Evolutionary conservation across 2,329 filamentous ascomycete species (phyloP).

Genomic region (Calcarisporium arbuscula): DNA sequence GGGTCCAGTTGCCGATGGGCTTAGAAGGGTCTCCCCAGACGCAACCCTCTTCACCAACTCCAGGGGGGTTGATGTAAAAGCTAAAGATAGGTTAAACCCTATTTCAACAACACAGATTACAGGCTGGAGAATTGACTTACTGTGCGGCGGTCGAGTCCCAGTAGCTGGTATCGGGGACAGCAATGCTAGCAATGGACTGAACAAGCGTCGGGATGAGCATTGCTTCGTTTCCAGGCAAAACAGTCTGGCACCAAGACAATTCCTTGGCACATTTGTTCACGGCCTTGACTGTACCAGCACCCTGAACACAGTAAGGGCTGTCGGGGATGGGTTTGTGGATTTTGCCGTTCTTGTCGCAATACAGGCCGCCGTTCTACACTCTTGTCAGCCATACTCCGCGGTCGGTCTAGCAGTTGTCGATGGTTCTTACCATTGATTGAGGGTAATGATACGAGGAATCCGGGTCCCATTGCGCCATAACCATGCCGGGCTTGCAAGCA

Average conservation of each 20-base stretch:
- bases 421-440: conserved; percentile 58
- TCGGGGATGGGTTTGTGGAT: conserved; percentile 63
- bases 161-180: conserved; percentile 64
- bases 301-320: conserved; percentile 63
- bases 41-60: conserved; percentile 57
- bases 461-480: conserved; percentile 75
- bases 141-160: conserved; percentile 70
- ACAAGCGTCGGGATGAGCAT: conserved; percentile 79
- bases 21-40: conserved; percentile 61
- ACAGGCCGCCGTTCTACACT: conserved; percentile 63
- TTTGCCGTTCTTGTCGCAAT: conserved; percentile 60
- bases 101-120: too few relatives aligned
- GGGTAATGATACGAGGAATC: conserved; percentile 63
- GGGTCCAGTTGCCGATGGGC: conserved; percentile 68
- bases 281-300: conserved; percentile 57
- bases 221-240: conserved; percentile 71
- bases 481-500: conserved; percentile 68
- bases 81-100: conserved; percentile 27
- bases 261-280: conserved; percentile 57
- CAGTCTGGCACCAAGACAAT: conserved; percentile 73
- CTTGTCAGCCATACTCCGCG: conserved; percentile 3
- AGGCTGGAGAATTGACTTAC: conserved; percentile 38
- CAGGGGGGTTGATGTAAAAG: conserved; percentile 74
- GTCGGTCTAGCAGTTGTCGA: background rate
- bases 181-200: conserved; percentile 48